Base-by-base conservation (phyloP, 176 grass and related monocot genomes). In the Cocos nucifera region DNA sequence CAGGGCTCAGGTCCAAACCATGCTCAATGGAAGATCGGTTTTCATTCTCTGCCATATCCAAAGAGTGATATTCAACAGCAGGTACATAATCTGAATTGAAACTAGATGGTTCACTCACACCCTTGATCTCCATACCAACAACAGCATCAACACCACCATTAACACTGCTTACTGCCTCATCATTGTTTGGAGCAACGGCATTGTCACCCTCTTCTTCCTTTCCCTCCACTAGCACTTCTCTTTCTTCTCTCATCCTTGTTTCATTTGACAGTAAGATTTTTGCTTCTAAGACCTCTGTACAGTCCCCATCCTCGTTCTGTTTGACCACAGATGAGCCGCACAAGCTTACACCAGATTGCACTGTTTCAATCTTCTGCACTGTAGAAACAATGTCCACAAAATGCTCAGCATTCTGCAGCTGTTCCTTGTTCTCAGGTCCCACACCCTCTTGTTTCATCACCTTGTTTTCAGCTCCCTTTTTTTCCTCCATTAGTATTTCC, bases 21-120 rank as follows among this genome's bases (percentile, higher is more conserved):
- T 60, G 58, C 21, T 60, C 58, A 6, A 60, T 29, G 15, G 58
- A 60, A 26, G 58, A 60, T 25, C 58, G 3, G 58, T 25, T 60
- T 16, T 60, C 58, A 29, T 2, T 25, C 4, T 60, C 58, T 4
- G 58, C 58, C 58, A 26, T 26, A 30, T 59, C 57, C 57, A 60
- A 22, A 1, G 53, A 21, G n/a, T 55, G 53, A 55, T 55, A 17
- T 20, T 55, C 53, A 21, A 21, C 53, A 19, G 58, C 58, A 30
- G 26, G 26, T 14, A 16, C 16, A 60, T 32, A 32, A 4, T 29
- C 26, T 6, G 58, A 30, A 25, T 25, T 60, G 17, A 60, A 32
- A 25, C 58, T n/a, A 15, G 24, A 17, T 17, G 23, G 22, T 25
- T 32, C 58, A 29, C 23, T 60, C 58, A 30, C 58, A 6, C 24